phyloP scores from a whole-genome alignment of 805 yeast species.

The Alloascoidea africana region DNA sequence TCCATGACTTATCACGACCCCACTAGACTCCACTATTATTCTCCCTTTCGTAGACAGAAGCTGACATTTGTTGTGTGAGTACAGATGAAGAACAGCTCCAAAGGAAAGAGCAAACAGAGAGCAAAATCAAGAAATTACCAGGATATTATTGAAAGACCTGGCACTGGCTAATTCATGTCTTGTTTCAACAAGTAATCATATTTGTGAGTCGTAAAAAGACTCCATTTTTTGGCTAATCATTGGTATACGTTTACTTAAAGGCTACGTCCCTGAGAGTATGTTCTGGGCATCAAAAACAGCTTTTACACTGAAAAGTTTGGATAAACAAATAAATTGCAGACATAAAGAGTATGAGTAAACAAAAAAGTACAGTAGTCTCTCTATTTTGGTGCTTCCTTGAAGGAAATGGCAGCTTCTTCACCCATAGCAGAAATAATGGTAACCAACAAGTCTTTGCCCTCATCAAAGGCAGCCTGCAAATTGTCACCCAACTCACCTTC shows the following conservation, averaged over 20 bases:
- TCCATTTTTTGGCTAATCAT: background rate
- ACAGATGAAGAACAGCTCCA: too few relatives aligned
- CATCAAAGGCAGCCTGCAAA: conserved; percentile 87
- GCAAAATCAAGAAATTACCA: too few relatives aligned
- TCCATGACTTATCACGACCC: too few relatives aligned
- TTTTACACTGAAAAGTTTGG: background rate
- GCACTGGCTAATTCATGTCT: too few relatives aligned
- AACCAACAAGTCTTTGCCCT: conserved; percentile 94
- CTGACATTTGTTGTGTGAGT: too few relatives aligned
- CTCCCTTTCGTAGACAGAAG: too few relatives aligned
- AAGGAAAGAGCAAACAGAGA: too few relatives aligned
- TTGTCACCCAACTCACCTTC: conserved; percentile 95
- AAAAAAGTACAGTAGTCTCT: conserved; percentile 9
- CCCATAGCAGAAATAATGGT: conserved; percentile 97
- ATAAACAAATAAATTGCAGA: conserved; percentile 1
- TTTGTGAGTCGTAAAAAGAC: conserved; percentile 7
- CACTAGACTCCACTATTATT: too few relatives aligned
- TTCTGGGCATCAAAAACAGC: conserved; percentile 9
- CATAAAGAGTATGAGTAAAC: conserved; percentile 1
- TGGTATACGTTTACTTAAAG: background rate
- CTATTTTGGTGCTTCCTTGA: conserved; percentile 98
- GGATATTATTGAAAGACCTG: too few relatives aligned
- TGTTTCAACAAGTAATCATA: conserved; percentile 9
- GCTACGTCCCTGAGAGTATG: conserved; percentile 1
- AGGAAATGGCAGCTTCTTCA: conserved; percentile 98